Base-by-base conservation (phyloP, 2,329 filamentous ascomycete genomes). In the Bipolaris bicolor region DNA sequence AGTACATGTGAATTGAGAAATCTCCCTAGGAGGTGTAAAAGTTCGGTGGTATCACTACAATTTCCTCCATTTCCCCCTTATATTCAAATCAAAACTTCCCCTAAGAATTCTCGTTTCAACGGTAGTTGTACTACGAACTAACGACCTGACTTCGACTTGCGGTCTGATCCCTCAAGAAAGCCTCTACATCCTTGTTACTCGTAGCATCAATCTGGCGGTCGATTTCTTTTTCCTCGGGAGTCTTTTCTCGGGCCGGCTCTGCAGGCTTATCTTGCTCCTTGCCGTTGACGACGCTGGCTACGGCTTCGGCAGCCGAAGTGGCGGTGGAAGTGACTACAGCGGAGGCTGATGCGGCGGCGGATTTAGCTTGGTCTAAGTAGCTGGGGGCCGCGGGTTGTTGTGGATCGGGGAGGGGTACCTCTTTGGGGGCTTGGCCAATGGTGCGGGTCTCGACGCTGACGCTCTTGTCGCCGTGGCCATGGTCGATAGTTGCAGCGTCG, bases 391-490 rank as follows among this genome's bases (percentile, higher is more conserved):
- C 57, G 1, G 66, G 64, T 36, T 78, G 70, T 48, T 74, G 68
- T 9, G 69, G 68, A 49, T 70, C 67, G 3, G 67, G 66, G 34
- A 78, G 65, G 0, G 77, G 72, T 33, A 78, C 76, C 47, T 81
- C 79, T 65, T 83, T 83, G 7, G 79, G 77, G 47, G 80, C 80
- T 63, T 83, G 81, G 3, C 80, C 79, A 24, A 82, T 74, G 10
- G 80, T 83, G 49, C 68, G 67, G 13, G 81, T 78, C 60, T 83
- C 81, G 74, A 82, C 80, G 5, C 79, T 76, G 7, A 73, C 70
- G 13, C 77, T 78, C 63, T 77, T 78, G 55, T 80, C 79, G 49
- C 80, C 79, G 57, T 78, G 66, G 13, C 77, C 78, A 56, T 81
- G 77, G 50, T 77, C 68, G 20, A 75, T 74, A 6, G 74, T 65